Base-by-base conservation (phyloP, 2,329 filamentous ascomycete genomes). In the Fusarium camptoceras region DNA sequence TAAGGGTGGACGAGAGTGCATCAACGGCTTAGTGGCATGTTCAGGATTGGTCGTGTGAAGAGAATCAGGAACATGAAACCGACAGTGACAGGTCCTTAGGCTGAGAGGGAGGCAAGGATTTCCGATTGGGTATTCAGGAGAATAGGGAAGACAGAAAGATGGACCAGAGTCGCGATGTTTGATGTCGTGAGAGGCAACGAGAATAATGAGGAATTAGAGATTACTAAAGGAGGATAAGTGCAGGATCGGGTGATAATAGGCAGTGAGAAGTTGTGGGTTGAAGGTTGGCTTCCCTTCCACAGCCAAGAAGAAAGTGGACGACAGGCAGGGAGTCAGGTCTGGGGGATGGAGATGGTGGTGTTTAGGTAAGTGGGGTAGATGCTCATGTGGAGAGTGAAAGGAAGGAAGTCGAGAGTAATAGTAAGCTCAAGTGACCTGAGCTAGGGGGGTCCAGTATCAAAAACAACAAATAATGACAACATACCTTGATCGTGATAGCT, bases 11-110 rank as follows among this genome's bases (percentile, higher is more conserved):
- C 53, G 54, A 73, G 59, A 59, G 61, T 54, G 30, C 59, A 70
- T 66, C 58, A 71, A 50, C 50, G 64, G 59, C 57, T 62, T 55
- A 73, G 51, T n/a, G 72, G 53, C 68, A 74, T 75, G 44, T 53
- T 64, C 63, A 51, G 64, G 48, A 65, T 63, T 60, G 68, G 50
- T 24, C 48, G 37, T 37, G 63, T 55, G 50, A 54, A 60, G 60
- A 55, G 58, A 64, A 66, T 65, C 65, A 70, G 59, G 63, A 57
- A 63, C 56, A 75, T 63, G 70, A 66, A 70, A 66, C 50, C 59
- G 34, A n/a, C 30, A 51, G 49, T 51, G 49, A 41, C 24, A 41
- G 31, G 25, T 41, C 49, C 49, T 51, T 51, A 20, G 49, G 49
- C 49, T 25, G 31, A 41, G 34, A 51, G 49, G 31, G 8, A 51